Evolutionary conservation across 2,329 filamentous ascomycete species (phyloP).

Genomic region (Pseudopithomyces maydicus): DNA sequence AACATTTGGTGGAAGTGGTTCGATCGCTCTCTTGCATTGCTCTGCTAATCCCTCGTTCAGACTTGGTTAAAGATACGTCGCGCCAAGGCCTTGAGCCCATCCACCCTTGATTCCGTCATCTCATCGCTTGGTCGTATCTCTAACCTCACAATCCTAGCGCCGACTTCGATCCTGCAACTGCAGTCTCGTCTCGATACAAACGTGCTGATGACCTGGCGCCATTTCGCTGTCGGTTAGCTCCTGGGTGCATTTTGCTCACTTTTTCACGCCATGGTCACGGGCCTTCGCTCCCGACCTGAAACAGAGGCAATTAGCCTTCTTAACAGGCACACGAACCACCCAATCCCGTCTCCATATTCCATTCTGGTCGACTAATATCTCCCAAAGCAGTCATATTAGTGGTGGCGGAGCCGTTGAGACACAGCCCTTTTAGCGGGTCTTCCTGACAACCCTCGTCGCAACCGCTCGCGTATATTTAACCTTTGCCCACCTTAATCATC

Average conservation of each 20-base stretch:
- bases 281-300: conserved; percentile 4
- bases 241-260: neutral
- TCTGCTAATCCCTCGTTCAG: neutral
- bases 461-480: conserved; percentile 6
- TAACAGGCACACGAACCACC: neutral
- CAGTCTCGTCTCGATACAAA: neutral
- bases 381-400: conserved; percentile 3
- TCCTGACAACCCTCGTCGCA: neutral
- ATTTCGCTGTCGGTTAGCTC: neutral
- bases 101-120: neutral
- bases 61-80: neutral
- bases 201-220: neutral
- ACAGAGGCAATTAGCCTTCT: neutral
- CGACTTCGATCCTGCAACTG: neutral
- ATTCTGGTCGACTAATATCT: neutral
- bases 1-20: neutral
- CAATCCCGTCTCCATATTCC: neutral
- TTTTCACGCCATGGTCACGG: conserved; percentile 2
- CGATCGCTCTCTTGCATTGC: neutral
- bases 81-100: conserved; percentile 1
- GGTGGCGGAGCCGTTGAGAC: conserved; percentile 5
- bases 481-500: conserved; percentile 1
- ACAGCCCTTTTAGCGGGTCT: conserved; percentile 4
- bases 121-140: neutral
- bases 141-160: neutral